These are phyloP conservation scores for Lentinus brumalis DNA, from an alignment of 768 basidiomycete genomes.

Conservation along the genomic window DNA sequence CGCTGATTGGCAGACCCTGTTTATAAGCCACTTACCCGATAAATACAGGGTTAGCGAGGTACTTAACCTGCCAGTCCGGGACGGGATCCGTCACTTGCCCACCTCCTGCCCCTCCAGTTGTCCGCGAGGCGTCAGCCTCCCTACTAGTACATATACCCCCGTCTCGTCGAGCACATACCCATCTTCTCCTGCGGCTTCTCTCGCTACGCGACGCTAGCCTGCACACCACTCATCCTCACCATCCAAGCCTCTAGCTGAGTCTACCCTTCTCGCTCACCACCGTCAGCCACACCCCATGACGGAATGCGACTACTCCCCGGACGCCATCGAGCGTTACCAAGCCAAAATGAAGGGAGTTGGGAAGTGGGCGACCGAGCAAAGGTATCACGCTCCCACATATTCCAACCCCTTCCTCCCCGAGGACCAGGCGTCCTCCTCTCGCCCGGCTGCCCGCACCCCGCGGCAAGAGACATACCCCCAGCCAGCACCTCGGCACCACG, in stretches of 20 bases:
- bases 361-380: conserved; percentile 30
- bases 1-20: too few species aligned
- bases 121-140: conserved; percentile 19
- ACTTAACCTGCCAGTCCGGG: conserved; percentile 6
- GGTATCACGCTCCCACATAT: conserved; percentile 21
- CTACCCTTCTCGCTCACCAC: not conserved
- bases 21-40: not conserved
- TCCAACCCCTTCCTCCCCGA: conserved; percentile 23
- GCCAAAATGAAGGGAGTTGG: conserved; percentile 29
- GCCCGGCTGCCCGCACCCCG: conserved; percentile 13
- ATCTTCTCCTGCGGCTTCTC: too few species aligned
- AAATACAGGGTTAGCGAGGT: not conserved
- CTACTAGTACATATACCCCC: conserved; percentile 3
- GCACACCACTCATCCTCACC: conserved; percentile 1
- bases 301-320: conserved; percentile 39
- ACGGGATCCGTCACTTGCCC: conserved; percentile 9
- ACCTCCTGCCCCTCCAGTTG: conserved; percentile 14
- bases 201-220: too few species aligned
- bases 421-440: conserved; percentile 15
- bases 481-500: conserved; percentile 1
- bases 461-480: conserved; percentile 2
- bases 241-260: not conserved
- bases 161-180: conserved; percentile 16
- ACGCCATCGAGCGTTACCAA: conserved; percentile 32
- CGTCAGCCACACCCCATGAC: conserved; percentile 22